Conservation (phyloP, 2,329 filamentous ascomycete species). For the Penicillium sp. region DNA sequence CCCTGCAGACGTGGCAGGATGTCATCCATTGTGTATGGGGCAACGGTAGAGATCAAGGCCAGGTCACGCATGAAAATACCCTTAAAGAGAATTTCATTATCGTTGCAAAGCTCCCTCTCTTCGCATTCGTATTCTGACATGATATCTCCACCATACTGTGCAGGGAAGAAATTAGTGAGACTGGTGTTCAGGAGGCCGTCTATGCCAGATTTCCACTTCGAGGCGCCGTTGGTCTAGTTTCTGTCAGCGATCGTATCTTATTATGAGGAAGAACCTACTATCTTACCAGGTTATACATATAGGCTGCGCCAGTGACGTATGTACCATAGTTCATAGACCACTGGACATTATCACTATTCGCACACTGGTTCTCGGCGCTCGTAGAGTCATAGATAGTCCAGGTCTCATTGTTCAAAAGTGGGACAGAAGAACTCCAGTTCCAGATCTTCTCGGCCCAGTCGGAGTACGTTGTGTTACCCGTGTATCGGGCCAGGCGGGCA, state of each 20-base stretch:
- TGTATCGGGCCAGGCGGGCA: slow-evolving; percentile 13
- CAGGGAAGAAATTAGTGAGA: slow-evolving; percentile 39
- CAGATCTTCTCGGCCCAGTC: slow-evolving; percentile 18
- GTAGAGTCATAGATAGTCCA: slow-evolving; percentile 15
- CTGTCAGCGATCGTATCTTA: neutral
- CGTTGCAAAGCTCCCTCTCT: slow-evolving; percentile 58
- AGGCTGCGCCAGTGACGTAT: slow-evolving; percentile 60
- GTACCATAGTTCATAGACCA: slow-evolving; percentile 68
- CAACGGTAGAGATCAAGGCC: slow-evolving; percentile 59
- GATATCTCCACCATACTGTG: slow-evolving; percentile 36
- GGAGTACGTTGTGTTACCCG: slow-evolving; percentile 7
- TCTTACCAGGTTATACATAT: slow-evolving; percentile 65
- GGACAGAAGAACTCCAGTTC: slow-evolving; percentile 10
- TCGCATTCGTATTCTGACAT: slow-evolving; percentile 69
- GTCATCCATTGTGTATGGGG: slow-evolving; percentile 55
- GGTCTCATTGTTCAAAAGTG: slow-evolving; percentile 11
- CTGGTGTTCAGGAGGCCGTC: slow-evolving; percentile 54
- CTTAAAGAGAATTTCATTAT: slow-evolving; percentile 70
- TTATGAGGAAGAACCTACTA: neutral
- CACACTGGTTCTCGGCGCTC: slow-evolving; percentile 52
- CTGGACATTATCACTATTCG: slow-evolving; percentile 59
- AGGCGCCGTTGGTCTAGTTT: slow-evolving; percentile 31
- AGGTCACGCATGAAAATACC: slow-evolving; percentile 63
- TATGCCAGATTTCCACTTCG: slow-evolving; percentile 41
- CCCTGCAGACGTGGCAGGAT: slow-evolving; percentile 59